Evolutionary conservation across 2,329 filamentous ascomycete species (phyloP).

Genomic region (Claviceps arundinis): DNA sequence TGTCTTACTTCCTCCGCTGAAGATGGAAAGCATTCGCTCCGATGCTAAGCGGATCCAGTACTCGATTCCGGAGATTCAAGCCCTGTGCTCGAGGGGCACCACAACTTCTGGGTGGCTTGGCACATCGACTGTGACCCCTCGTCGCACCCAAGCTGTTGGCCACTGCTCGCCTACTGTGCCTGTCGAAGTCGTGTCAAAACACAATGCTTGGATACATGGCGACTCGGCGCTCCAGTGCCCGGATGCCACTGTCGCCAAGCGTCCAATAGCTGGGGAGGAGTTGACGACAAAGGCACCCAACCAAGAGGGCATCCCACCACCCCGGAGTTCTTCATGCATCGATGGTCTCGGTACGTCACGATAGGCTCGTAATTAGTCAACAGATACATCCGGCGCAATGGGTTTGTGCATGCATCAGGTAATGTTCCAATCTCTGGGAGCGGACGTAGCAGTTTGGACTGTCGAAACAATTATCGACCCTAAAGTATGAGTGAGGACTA

Average conservation of each 20-base stretch:
- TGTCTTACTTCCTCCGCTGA: neutral
- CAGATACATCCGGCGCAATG: neutral
- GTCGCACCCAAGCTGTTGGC: neutral
- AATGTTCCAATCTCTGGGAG: neutral
- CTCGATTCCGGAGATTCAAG: conserved; percentile 1
- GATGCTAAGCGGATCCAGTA: conserved; percentile 1
- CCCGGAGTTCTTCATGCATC: neutral
- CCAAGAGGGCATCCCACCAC: neutral
- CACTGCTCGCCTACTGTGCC: neutral
- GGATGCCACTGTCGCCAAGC: neutral
- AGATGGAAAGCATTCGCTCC: neutral
- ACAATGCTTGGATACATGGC: conserved; percentile 1
- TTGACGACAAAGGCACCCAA: no score
- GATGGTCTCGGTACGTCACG: conserved; percentile 9
- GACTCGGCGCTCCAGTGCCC: neutral
- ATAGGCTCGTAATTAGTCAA: conserved; percentile 6
- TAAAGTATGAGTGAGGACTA: no score
- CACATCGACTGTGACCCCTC: neutral
- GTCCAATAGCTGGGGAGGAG: neutral
- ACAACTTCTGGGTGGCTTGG: neutral
- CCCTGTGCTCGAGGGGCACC: neutral
- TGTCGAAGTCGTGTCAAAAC: neutral
- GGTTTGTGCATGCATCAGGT: neutral
- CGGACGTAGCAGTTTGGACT: neutral
- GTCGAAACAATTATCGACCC: no score